These are phyloP conservation scores for Candida maris DNA, from an alignment of 805 yeast genomes.

Conservation along the genomic window DNA sequence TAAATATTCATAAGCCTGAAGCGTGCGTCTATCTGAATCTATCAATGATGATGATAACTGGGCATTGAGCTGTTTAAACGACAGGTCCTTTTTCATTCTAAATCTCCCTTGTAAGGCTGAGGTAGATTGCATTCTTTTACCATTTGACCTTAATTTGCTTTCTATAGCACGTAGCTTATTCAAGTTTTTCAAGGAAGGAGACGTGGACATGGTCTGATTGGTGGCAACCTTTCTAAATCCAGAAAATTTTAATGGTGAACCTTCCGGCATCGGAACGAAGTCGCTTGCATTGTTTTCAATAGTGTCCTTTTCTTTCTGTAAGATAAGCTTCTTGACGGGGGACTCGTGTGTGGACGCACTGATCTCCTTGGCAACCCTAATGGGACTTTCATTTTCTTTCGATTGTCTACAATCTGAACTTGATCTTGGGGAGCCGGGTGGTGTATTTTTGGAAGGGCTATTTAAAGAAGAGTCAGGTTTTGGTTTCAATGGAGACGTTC, in stretches of 20 bases:
- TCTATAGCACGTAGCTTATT: constrained; percentile 31
- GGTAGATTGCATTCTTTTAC: constrained; percentile 15
- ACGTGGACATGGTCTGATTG: constrained; percentile 26
- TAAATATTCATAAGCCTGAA: constrained; percentile 42
- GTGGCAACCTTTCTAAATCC: constrained; percentile 13
- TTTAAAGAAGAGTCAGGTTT: constrained; percentile 4
- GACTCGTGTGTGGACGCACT: constrained; percentile 10
- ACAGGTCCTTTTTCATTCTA: constrained; percentile 13
- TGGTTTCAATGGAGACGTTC: constrained; percentile 21
- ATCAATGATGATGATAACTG: constrained; percentile 19
- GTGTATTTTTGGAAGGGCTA: constrained; percentile 6
- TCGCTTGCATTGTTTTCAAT: constrained; percentile 23
- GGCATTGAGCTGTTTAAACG: constrained; percentile 6
- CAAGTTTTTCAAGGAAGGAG: constrained; percentile 35
- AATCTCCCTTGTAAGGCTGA: constrained; percentile 17
- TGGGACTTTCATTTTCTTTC: constrained; percentile 27
- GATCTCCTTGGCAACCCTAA: constrained; percentile 10
- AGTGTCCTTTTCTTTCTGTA: constrained; percentile 31
- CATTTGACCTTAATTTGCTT: constrained; percentile 18
- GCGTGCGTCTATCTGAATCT: constrained; percentile 27
- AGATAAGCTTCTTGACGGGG: constrained; percentile 32
- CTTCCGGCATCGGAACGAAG: constrained; percentile 25
- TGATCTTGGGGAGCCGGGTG: constrained; percentile 9
- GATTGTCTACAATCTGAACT: constrained; percentile 8
- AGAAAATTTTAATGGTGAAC: constrained; percentile 15